Evolutionary conservation across 108 stramenopile species (phyloP), one percentile per base, ranked within the genome.

Genomic region (Craspedostauros australis): DNA sequence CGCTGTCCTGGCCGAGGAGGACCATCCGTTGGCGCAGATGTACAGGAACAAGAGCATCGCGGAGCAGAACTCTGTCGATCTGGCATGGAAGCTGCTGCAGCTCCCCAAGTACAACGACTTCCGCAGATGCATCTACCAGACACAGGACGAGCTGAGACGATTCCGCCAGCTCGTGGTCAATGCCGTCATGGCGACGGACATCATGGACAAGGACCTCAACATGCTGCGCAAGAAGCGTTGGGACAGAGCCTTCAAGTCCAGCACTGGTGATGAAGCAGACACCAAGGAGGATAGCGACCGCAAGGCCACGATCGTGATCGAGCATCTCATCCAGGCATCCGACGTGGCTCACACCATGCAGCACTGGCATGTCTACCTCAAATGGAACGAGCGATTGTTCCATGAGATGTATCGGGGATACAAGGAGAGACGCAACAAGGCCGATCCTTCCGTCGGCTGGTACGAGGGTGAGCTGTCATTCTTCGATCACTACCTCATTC

Each of bases 181-280:
- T 58, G 28, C 62, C 5, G 77, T 79, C 20, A 33, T 79, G 14
- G 41, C 59, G 12, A 79, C 77, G 11, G 77, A 79, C 45, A 71
- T 79, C 44, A 56, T 60, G 5, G 73, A 46, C 41, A 73, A 62
- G 25, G 71, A 75, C 21, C 56, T 71, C 19, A 59, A 50, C 12
- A 56, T 64, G 38, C 57, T 70, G 23, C 53, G 55, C 21, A 76
- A 76, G 39, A 44, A 63, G 19, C 70, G 66, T 39, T 71, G 73
- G 73, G 69, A 60, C 31, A 64, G 60, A 46, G 80, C 80, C 18
- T 81, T 81, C n/a, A n/a, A n/a, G n/a, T n/a, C n/a, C n/a, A n/a
- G n/a, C 29, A 36, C 11, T 36, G 54, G 43, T 18, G 43, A 44
- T 16, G 43, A 44, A 18, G 11, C 43, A 8, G 16, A 7, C 7